Evolutionary conservation across 2,329 filamentous ascomycete genomes (phyloP).

Genomic region (Herpotrichia juniperi): DNA sequence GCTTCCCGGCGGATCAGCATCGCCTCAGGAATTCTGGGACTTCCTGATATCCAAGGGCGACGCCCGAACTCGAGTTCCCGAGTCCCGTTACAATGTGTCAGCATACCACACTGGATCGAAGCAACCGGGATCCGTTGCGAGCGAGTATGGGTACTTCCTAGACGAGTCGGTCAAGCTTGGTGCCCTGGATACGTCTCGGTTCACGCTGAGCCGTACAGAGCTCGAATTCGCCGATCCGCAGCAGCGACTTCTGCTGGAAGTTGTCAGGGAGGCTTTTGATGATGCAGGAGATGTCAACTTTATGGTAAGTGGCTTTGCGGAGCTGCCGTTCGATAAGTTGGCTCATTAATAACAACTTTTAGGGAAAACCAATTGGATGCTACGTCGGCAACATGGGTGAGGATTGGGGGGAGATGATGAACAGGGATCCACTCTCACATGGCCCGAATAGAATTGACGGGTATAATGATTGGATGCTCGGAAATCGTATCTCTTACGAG

Average conservation of each 20-base stretch:
- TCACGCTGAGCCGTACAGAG: conserved; percentile 16
- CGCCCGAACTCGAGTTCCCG: neutral
- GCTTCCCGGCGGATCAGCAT: neutral
- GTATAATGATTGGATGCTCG: conserved; percentile 21
- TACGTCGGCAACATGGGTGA: conserved; percentile 39
- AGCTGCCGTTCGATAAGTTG: neutral
- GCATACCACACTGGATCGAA: neutral
- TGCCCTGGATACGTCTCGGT: conserved; percentile 21
- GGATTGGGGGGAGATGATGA: conserved; percentile 11
- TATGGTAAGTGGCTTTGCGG: neutral
- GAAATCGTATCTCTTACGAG: conserved; percentile 35
- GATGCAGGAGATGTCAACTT: conserved; percentile 23
- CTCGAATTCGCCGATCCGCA: conserved; percentile 25
- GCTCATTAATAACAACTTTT: neutral
- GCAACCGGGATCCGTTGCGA: conserved; percentile 12
- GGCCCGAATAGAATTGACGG: conserved; percentile 18
- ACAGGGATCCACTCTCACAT: neutral
- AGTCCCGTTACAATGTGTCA: neutral
- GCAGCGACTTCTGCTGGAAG: conserved; percentile 32
- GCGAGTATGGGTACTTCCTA: conserved; percentile 26
- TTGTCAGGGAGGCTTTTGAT: conserved; percentile 44
- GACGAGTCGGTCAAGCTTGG: conserved; percentile 11
- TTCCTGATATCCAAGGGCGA: neutral
- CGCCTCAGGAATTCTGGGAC: neutral
- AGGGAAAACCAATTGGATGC: conserved; percentile 36